Evolutionary conservation across 2,329 filamentous ascomycete genomes (phyloP).

Genomic region (Metarhizium brunneum): DNA sequence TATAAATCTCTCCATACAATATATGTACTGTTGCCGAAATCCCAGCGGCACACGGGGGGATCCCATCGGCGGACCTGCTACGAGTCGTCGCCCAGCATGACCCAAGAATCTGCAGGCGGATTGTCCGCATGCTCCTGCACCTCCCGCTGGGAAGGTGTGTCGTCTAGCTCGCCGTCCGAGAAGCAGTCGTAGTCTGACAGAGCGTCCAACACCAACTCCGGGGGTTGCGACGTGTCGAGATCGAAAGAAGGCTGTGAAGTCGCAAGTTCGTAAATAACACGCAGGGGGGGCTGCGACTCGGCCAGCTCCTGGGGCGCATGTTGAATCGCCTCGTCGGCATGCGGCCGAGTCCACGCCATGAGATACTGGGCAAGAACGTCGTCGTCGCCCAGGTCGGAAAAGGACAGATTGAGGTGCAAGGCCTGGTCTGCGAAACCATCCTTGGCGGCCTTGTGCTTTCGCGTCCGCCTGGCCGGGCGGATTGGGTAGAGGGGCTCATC

Average conservation of each 20-base stretch:
- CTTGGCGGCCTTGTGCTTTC: slow-evolving; percentile 17
- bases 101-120: slow-evolving; percentile 27
- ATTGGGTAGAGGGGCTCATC: slow-evolving; percentile 29
- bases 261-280: slow-evolving; percentile 30
- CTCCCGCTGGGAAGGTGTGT: slow-evolving; percentile 21
- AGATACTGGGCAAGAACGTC: slow-evolving; percentile 28
- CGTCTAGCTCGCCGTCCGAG: slow-evolving; percentile 26
- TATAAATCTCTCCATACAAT: background rate
- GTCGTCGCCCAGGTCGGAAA: slow-evolving; percentile 32
- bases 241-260: slow-evolving; percentile 22
- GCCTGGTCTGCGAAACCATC: slow-evolving; percentile 4
- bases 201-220: slow-evolving; percentile 23
- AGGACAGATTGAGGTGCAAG: slow-evolving; percentile 31
- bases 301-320: slow-evolving; percentile 6
- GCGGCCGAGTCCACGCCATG: slow-evolving; percentile 11
- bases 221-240: slow-evolving; percentile 26
- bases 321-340: slow-evolving; percentile 12
- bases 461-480: slow-evolving; percentile 23
- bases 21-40: slow-evolving; percentile 13
- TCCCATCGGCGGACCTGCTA: slow-evolving; percentile 30
- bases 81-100: slow-evolving; percentile 36
- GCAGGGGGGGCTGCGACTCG: slow-evolving; percentile 22
- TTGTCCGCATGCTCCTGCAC: slow-evolving; percentile 18
- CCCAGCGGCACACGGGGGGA: slow-evolving; percentile 19
- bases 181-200: slow-evolving; percentile 28